Evolutionary conservation across 177 flowering plant species (phyloP).

Genomic region (Vitis hybrid): DNA sequence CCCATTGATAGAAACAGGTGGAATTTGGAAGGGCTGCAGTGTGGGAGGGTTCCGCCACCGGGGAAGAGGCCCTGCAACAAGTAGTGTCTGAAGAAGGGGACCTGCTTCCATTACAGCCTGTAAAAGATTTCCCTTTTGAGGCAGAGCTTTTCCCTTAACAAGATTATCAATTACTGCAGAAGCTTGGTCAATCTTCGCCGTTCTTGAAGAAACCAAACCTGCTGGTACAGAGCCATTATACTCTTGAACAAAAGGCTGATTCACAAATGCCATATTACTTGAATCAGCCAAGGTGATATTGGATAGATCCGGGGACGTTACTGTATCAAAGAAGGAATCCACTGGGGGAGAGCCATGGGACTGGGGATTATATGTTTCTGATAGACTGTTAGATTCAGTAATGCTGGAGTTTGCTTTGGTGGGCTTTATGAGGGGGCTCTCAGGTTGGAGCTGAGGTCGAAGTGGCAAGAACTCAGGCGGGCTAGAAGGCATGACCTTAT

Average conservation of each 20-base stretch:
- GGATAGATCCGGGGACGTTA: constrained; percentile 60
- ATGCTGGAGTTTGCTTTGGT: constrained; percentile 45
- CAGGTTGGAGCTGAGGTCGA: constrained; percentile 24
- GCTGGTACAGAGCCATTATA: constrained; percentile 9
- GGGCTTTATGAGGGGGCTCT: constrained; percentile 26
- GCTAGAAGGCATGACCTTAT: constrained; percentile 28
- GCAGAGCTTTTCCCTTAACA: constrained; percentile 47
- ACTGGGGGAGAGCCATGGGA: constrained; percentile 64
- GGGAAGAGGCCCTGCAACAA: constrained; percentile 86
- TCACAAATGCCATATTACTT: constrained; percentile 16
- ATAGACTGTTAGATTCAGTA: constrained; percentile 64
- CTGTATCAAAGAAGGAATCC: constrained; percentile 56
- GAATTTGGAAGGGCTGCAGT: constrained; percentile 46
- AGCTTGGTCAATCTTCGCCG: constrained; percentile 28
- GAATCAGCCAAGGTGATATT: constrained; percentile 43
- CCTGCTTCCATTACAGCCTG: constrained; percentile 79
- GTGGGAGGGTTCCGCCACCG: constrained; percentile 92
- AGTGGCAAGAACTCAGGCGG: constrained; percentile 16
- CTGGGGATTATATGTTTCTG: constrained; percentile 40
- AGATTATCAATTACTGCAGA: constrained; percentile 36
- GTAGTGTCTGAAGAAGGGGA: constrained; percentile 74
- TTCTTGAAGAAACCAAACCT: constrained; percentile 8
- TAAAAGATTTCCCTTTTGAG: constrained; percentile 67
- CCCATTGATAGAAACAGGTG: constrained; percentile 44
- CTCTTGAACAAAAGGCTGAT: constrained; percentile 25